Base-by-base conservation (phyloP, 2,329 filamentous ascomycete genomes). In the Pyrenophora graminea region DNA sequence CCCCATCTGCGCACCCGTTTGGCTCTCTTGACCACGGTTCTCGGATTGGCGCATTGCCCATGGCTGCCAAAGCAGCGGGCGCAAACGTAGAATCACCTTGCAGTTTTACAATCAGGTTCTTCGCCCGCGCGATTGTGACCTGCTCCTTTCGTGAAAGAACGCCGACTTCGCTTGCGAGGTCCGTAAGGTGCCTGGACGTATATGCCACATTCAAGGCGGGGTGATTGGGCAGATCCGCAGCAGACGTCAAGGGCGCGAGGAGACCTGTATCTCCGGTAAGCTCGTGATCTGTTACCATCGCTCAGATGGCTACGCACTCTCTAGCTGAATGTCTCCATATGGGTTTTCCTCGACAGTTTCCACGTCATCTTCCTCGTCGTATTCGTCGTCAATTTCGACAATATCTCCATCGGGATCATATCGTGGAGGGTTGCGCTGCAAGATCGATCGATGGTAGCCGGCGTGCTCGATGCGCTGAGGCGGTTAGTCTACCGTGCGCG, bases 351-450 rank as follows among this genome's bases (percentile, higher is more conserved):
- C 85, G 31, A 74, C 62, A 4, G 85, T 81, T n/a, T 85, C 85
- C 3, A 82, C 76, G 39, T 83, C 79, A 41, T 83, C 76, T 36
- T 85, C 85, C 41, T 86, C 83, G 36, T 86, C 83, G 53, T 85
- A 83, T 49, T 89, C 86, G 52, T 90, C 87, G 55, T 87, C 85
- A 67, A 84, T 87, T 36, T 90, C 86, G 48, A 91, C 77, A 56
- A 90, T 85, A 68, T 89, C 91, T 56, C 89, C 89, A 62, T 93
- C 89, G 39, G 90, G 85, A 73, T 93, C 89, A 59, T 89, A 78
- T 39, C 89, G 78, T 9, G 84, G 82, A 4, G 88, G 87, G 62
- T 91, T 93, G 59, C 83, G 84, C 70, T 85, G 84, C 57, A 95
- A 85, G 59, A 92, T 90, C 47, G 85, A 80, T 67, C 90, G 82